A percentile compares a stretch with the other conserved stretches of the same genome.
Evolutionary conservation across 257 asterid genomes (phyloP).

Genomic region (Hygrophila difformis): DNA sequence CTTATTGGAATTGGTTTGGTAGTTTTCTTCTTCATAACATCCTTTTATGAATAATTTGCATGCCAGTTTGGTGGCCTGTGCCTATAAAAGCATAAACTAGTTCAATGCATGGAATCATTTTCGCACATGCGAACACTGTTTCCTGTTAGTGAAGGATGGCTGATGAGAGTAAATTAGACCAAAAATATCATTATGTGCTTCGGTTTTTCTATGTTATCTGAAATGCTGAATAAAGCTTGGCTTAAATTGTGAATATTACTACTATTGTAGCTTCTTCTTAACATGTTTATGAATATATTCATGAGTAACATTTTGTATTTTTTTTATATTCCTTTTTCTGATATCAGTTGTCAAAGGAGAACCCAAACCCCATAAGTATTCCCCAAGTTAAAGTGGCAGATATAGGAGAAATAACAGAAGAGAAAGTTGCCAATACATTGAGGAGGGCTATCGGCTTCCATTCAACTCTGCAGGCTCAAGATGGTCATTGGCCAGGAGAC

Average conservation of each 20-base stretch:
- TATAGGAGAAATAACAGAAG: slow-evolving; percentile 68
- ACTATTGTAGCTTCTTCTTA: background rate
- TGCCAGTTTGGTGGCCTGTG: too few relatives aligned
- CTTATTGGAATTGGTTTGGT: too few relatives aligned
- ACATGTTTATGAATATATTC: slow-evolving; percentile 8
- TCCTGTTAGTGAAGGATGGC: background rate
- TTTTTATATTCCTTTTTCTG: slow-evolving; percentile 14
- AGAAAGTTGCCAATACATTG: slow-evolving; percentile 54
- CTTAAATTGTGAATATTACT: background rate
- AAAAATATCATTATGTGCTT: background rate
- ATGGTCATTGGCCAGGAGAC: slow-evolving; percentile 99
- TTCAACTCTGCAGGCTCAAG: slow-evolving; percentile 77
- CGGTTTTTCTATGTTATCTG: background rate
- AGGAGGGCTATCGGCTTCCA: slow-evolving; percentile 74
- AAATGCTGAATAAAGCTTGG: slow-evolving; percentile 4
- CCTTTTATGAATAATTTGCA: too few relatives aligned
- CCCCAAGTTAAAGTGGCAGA: slow-evolving; percentile 74
- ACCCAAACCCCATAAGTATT: slow-evolving; percentile 27
- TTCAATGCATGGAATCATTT: background rate
- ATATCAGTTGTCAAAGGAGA: slow-evolving; percentile 79
- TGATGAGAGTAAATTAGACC: background rate
- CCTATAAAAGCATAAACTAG: background rate
- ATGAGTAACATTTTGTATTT: slow-evolving; percentile 15
- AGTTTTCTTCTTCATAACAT: too few relatives aligned
- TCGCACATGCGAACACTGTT: background rate